Base-by-base conservation (phyloP, 176 grass and related monocot species). In the Oryza australiensis region DNA sequence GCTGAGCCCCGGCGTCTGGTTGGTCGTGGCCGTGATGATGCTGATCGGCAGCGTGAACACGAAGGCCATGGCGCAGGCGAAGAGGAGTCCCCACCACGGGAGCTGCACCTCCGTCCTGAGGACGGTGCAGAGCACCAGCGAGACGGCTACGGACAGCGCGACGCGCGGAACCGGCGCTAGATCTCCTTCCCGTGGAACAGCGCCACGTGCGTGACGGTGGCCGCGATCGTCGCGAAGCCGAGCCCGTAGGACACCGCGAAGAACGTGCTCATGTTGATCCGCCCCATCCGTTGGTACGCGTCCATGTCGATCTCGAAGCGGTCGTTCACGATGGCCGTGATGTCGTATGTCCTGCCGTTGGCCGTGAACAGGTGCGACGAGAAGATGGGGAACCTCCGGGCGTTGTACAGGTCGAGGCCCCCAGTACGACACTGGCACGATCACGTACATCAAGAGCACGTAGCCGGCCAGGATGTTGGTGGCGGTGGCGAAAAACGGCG, bases 131-230 rank as follows among this genome's bases (percentile, higher is more conserved):
- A 97, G 88, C 62, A 94, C 20, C 33, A 94, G 69, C 35, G 92
- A 87, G 16, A 81, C 75, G 22, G 10, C 4, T 43, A 88, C 8
- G 9, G 89, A 87, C 64, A 90, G 18, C 0, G 46, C 77, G 92
- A 88, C 68, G 84, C 90, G 76, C 68, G 76, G 74, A 86, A 92
- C 38, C 92, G 87, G 3, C 68, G 38, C 48, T 92, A 92, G 18
- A 97, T 97, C 75, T 94, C 94, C 75, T 87, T 97, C 40, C 90
- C 94, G 15, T 97, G 90, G 83, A 97, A 97, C 45, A 94, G 53
- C 13, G 75, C 45, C 9, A 97, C 94, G 64, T 97, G 94, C 0
- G 83, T 75, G 26, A 97, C 49, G 37, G 94, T 97, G 2, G 94
- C 30, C 0, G 94, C 75, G 22, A 97, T 94, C 65, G 92, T 86